Evolutionary conservation across 2,329 filamentous ascomycete species (phyloP).

Genomic region (Niveomyces coronatus): DNA sequence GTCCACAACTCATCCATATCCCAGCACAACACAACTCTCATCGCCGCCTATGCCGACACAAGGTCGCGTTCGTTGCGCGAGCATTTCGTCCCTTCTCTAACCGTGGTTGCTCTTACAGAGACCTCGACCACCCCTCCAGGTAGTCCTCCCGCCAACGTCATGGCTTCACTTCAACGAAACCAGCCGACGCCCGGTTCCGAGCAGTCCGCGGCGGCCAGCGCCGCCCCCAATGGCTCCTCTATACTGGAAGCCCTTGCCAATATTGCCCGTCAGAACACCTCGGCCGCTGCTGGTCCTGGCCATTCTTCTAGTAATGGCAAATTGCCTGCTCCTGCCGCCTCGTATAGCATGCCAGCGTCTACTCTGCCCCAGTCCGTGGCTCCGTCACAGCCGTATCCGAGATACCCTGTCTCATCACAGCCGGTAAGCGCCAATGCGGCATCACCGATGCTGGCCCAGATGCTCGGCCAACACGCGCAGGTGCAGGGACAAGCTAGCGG

Average conservation of each 20-base stretch:
- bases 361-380: constrained; percentile 22
- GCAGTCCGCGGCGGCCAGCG: constrained; percentile 22
- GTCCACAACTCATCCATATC: constrained; percentile 9
- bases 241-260: constrained; percentile 73
- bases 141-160: constrained; percentile 41
- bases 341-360: constrained; percentile 27
- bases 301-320: constrained; percentile 31
- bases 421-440: constrained; percentile 49
- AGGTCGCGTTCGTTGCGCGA: too few species aligned
- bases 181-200: constrained; percentile 9
- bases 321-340: constrained; percentile 31
- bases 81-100: constrained; percentile 27
- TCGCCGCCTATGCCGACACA: too few species aligned
- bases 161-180: constrained; percentile 25
- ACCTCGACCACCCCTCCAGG: constrained; percentile 62
- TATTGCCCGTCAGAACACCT: constrained; percentile 60
- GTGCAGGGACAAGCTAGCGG: constrained; percentile 17
- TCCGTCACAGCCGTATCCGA: constrained; percentile 21
- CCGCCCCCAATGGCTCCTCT: constrained; percentile 39
- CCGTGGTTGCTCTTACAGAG: constrained; percentile 36
- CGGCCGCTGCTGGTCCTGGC: constrained; percentile 24
- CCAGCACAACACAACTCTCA: too few species aligned
- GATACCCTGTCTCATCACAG: constrained; percentile 36
- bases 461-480: constrained; percentile 25
- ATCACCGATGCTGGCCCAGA: constrained; percentile 28